phyloP scores from a whole-genome alignment of 176 grass and related monocot genomes.

The Oryza rufipogon region DNA sequence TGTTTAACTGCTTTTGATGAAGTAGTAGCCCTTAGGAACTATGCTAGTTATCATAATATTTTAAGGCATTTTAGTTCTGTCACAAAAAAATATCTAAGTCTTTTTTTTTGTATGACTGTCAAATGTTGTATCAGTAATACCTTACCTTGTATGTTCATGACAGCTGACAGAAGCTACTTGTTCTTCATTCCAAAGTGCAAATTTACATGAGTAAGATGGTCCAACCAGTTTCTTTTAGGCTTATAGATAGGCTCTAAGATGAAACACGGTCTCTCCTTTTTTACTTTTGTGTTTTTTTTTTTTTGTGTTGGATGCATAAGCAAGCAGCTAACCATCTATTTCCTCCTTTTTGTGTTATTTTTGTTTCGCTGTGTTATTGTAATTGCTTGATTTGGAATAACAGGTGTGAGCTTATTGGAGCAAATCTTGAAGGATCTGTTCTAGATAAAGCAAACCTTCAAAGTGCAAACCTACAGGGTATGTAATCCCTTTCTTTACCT shows the following conservation, averaged over 20 bases:
- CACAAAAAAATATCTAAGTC: not conserved
- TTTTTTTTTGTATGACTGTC: not conserved
- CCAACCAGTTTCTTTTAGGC: conserved; percentile 38
- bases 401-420: conserved; percentile 88
- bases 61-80: not conserved
- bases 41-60: not conserved
- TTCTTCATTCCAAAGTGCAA: conserved; percentile 67
- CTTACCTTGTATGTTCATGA: conserved; percentile 21
- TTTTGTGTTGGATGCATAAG: not conserved
- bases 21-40: not conserved
- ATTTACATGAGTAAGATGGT: conserved; percentile 95
- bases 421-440: conserved; percentile 68
- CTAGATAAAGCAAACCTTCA: conserved; percentile 87
- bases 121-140: conserved; percentile 37
- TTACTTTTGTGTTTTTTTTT: not conserved
- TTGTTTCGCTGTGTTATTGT: conserved; percentile 7
- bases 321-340: conserved; percentile 25
- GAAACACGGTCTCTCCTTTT: not conserved
- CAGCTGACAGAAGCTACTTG: conserved; percentile 71
- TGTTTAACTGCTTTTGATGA: conserved; percentile 11
- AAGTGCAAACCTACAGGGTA: conserved; percentile 95
- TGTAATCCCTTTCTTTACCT: not conserved
- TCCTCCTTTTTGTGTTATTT: not conserved
- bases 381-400: conserved; percentile 32
- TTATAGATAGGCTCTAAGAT: conserved; percentile 7